phyloP scores from a whole-genome alignment of 768 basidiomycete genomes.

The Hericium rajendrae region DNA sequence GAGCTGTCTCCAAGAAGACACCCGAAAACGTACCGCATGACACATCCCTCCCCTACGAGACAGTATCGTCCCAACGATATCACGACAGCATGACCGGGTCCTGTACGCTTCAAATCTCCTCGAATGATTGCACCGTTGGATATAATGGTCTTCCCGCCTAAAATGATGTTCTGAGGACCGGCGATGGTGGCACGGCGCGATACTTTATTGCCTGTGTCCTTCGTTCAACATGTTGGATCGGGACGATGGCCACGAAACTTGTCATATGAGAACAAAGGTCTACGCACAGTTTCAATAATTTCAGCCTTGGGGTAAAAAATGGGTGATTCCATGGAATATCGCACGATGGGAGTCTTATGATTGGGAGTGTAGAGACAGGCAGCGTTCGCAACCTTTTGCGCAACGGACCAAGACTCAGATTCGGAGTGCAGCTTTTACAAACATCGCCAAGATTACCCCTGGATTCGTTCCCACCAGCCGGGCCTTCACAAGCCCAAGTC shows the following conservation, averaged over 20 bases:
- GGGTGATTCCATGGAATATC: constrained; percentile 48
- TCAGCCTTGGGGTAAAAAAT: constrained; percentile 76
- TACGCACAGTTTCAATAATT: constrained; percentile 75
- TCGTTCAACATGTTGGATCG: constrained; percentile 1
- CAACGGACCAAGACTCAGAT: no score
- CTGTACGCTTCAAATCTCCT: constrained; percentile 84
- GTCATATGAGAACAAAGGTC: neutral
- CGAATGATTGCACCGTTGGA: constrained; percentile 84
- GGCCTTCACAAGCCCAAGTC: no score
- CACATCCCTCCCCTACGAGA: constrained; percentile 78
- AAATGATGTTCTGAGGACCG: constrained; percentile 93
- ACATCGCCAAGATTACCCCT: no score
- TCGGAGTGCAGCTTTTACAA: no score
- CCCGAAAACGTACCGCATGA: constrained; percentile 57
- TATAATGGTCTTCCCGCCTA: constrained; percentile 95
- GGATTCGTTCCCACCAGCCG: no score
- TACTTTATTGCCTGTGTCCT: constrained; percentile 97
- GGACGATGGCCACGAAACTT: neutral
- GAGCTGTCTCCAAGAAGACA: neutral
- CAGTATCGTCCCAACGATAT: constrained; percentile 93
- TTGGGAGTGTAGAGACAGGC: neutral
- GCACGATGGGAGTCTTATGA: neutral
- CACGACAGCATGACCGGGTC: constrained; percentile 87
- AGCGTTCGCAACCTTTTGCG: no score
- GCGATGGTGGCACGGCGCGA: constrained; percentile 85